Conservation (phyloP, 2,329 filamentous ascomycete species). For the Pseudogymnoascus sp. region DNA sequence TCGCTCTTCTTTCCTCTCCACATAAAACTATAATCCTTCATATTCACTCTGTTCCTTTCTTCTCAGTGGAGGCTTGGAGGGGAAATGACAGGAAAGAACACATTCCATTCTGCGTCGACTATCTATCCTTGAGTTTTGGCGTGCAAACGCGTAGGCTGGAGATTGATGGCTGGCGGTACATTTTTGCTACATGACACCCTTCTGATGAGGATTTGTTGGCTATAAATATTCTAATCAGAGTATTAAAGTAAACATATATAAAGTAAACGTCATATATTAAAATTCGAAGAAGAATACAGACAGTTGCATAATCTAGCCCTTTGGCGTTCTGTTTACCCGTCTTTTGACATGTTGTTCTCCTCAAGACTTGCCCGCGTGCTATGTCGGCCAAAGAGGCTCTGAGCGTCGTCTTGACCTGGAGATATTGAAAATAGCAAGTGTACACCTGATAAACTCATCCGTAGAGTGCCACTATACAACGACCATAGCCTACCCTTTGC, state of each 20-base stretch:
- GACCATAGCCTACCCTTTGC: neutral
- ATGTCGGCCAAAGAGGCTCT: neutral
- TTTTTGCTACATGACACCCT: neutral
- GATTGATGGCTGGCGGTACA: slow-evolving; percentile 8
- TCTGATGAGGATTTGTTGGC: neutral
- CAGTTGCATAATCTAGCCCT: neutral
- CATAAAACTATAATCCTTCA: slow-evolving; percentile 44
- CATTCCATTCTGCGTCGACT: slow-evolving; percentile 35
- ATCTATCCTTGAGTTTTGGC: slow-evolving; percentile 49
- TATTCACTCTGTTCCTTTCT: slow-evolving; percentile 55
- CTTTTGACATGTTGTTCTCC: neutral
- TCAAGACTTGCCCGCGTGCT: neutral
- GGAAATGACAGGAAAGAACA: slow-evolving; percentile 60
- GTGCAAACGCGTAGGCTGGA: slow-evolving; percentile 27
- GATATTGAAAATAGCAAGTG: neutral
- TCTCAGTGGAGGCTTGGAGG: slow-evolving; percentile 53
- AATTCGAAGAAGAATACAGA: neutral
- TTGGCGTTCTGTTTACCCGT: neutral
- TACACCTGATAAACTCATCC: neutral
- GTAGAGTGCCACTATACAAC: neutral
- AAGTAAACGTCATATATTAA: neutral
- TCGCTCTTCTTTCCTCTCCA: slow-evolving; percentile 29
- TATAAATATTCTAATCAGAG: neutral
- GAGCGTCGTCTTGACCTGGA: neutral
- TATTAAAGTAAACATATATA: neutral